phyloP scores from a whole-genome alignment of 2,329 filamentous ascomycete genomes.

The Trichoderma arundinaceum region DNA sequence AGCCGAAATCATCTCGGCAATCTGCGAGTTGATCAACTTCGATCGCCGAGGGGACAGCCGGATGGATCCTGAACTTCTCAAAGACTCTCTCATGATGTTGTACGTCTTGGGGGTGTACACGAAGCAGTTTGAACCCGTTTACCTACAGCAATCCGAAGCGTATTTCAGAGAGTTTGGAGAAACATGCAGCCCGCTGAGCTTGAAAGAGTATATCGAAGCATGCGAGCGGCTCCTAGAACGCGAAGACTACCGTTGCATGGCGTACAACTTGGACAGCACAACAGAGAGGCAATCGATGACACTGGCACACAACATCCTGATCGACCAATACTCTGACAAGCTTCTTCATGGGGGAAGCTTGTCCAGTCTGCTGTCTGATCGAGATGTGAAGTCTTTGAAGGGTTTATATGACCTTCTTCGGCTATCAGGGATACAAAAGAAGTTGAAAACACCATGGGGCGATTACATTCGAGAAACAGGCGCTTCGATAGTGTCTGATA shows the following conservation, averaged over 20 bases:
- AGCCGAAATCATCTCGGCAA: constrained; percentile 52
- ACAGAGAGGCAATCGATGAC: constrained; percentile 80
- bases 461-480: constrained; percentile 80
- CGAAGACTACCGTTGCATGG: constrained; percentile 78
- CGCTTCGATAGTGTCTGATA: constrained; percentile 78
- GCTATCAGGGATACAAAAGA: constrained; percentile 71
- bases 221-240: constrained; percentile 71
- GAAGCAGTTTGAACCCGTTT: constrained; percentile 76
- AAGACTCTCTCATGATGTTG: constrained; percentile 79
- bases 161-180: constrained; percentile 76
- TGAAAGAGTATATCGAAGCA: constrained; percentile 77
- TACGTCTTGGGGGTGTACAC: constrained; percentile 84
- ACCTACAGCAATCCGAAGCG: constrained; percentile 68
- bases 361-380: constrained; percentile 72
- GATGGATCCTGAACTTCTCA: constrained; percentile 70
- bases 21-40: constrained; percentile 75
- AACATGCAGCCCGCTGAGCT: constrained; percentile 63
- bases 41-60: constrained; percentile 66
- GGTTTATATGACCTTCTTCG: constrained; percentile 79
- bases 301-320: constrained; percentile 73
- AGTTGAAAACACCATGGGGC: constrained; percentile 75
- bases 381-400: constrained; percentile 72
- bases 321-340: constrained; percentile 69
- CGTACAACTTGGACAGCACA: constrained; percentile 79
- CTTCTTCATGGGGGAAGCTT: constrained; percentile 71